phyloP scores from a whole-genome alignment of 1,139 yeast genomes.

The Kluyveromyces sp. region DNA sequence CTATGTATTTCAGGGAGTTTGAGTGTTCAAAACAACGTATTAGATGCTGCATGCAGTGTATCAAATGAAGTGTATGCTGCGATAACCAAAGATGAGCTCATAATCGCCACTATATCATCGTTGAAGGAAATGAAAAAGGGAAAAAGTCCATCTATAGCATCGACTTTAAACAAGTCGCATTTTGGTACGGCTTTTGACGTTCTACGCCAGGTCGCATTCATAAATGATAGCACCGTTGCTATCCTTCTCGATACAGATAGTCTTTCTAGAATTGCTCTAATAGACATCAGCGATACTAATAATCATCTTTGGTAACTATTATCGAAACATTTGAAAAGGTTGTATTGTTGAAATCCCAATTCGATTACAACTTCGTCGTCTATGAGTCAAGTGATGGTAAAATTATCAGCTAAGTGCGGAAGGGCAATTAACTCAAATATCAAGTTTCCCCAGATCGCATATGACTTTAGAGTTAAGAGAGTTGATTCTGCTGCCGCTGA shows the following conservation, averaged over 20 bases:
- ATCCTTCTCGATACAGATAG: constrained; percentile 47
- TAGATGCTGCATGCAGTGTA: constrained; percentile 56
- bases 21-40: constrained; percentile 46
- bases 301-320: constrained; percentile 35
- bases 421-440: constrained; percentile 32
- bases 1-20: constrained; percentile 67
- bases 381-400: constrained; percentile 61
- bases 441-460: constrained; percentile 63
- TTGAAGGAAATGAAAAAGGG: constrained; percentile 34
- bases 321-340: constrained; percentile 43
- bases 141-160: constrained; percentile 40
- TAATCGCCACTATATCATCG: constrained; percentile 36
- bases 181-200: constrained; percentile 39
- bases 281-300: constrained; percentile 38
- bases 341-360: constrained; percentile 48
- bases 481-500: constrained; percentile 21
- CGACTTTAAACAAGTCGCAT: constrained; percentile 32
- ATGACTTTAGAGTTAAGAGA: constrained; percentile 47
- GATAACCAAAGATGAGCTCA: constrained; percentile 39
- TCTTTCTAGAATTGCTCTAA: constrained; percentile 43
- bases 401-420: constrained; percentile 36
- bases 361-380: constrained; percentile 46
- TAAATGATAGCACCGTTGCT: constrained; percentile 43
- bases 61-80: constrained; percentile 56
- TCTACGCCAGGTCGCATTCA: constrained; percentile 58